Conservation (phyloP, 208 protist species). For the Hexamita inflata region DNA sequence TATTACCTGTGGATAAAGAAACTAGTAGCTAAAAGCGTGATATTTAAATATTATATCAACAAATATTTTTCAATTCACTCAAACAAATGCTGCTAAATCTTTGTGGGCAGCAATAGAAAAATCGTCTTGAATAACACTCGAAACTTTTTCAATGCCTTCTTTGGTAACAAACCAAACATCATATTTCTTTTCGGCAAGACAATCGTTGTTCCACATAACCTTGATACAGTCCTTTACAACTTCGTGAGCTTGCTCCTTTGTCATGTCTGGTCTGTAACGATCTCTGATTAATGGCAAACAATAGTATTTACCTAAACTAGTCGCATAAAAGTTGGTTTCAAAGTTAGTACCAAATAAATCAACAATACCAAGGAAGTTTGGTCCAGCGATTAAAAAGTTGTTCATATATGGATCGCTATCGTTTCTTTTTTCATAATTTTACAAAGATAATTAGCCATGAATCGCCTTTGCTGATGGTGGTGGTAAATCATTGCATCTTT, state of each 20-base stretch:
- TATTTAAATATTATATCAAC: too few species aligned
- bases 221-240: not conserved
- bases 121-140: too few species aligned
- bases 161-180: too few species aligned
- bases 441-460: not conserved
- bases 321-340: not conserved
- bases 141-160: too few species aligned
- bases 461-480: not conserved
- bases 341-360: not conserved
- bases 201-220: not conserved
- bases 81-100: too few species aligned
- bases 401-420: not conserved
- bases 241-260: not conserved
- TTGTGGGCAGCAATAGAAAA: too few species aligned
- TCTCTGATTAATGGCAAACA: not conserved
- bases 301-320: not conserved
- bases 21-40: too few species aligned
- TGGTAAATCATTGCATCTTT: not conserved
- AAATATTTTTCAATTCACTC: too few species aligned
- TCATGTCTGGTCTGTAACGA: not conserved
- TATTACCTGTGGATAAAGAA: too few species aligned
- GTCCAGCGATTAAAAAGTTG: not conserved
- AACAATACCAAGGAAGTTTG: not conserved
- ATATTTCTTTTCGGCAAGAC: too few species aligned
- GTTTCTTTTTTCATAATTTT: not conserved